Conservation (phyloP, 345 rosid species). For the Carallia pectinifolia region DNA sequence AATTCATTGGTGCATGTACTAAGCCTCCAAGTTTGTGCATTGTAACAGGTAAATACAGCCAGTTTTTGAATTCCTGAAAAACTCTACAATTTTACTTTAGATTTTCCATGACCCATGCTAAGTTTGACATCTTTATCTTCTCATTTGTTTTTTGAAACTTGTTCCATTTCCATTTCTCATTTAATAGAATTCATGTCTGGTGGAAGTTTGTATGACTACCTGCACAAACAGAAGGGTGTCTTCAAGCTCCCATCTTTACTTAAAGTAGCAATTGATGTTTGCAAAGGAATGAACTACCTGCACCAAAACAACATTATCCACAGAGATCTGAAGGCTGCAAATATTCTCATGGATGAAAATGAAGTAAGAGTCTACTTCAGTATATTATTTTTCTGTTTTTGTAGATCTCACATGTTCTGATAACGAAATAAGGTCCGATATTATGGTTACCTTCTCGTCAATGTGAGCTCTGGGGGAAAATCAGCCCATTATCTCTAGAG, state of each 20-base stretch:
- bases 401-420: too few relatives aligned
- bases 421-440: too few relatives aligned
- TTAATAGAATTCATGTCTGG: slow-evolving; percentile 83
- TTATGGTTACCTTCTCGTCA: too few relatives aligned
- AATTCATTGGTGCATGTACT: slow-evolving; percentile 97
- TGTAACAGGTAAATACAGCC: slow-evolving; percentile 61
- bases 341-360: slow-evolving; percentile 95
- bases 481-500: too few relatives aligned
- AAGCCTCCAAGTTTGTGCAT: slow-evolving; percentile 90
- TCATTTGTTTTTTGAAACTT: neutral
- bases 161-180: slow-evolving; percentile 4
- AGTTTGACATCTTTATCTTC: slow-evolving; percentile 5
- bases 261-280: slow-evolving; percentile 85
- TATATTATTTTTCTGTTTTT: too few relatives aligned
- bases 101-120: slow-evolving; percentile 5
- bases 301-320: slow-evolving; percentile 95
- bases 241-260: slow-evolving; percentile 87
- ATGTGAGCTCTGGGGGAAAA: too few relatives aligned
- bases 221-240: slow-evolving; percentile 86
- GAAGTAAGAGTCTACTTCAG: slow-evolving; percentile 51
- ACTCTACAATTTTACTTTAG: neutral
- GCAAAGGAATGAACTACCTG: slow-evolving; percentile 97
- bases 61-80: neutral
- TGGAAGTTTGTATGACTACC: slow-evolving; percentile 97
- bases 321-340: slow-evolving; percentile 94